Conservation (phyloP, 768 basidiomycete genomes). For the Cubamyces sp. region DNA sequence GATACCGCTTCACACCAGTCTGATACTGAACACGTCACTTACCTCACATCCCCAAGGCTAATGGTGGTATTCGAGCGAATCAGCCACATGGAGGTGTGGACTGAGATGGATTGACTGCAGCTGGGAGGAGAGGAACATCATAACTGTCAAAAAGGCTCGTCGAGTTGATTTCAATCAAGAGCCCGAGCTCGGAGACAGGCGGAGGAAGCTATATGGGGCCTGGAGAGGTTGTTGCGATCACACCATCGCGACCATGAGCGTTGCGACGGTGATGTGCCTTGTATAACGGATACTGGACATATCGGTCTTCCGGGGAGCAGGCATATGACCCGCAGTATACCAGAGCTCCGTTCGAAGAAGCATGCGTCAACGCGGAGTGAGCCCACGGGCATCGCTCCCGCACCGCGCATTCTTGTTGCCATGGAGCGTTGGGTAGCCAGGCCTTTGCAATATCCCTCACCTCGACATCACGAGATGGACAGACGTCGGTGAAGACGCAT, state of each 20-base stretch:
- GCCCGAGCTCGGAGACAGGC: background rate
- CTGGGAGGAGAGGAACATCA: slow-evolving; percentile 12
- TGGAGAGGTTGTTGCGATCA: slow-evolving; percentile 1
- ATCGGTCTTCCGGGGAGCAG: background rate
- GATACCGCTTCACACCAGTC: background rate
- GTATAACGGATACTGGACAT: slow-evolving; percentile 2
- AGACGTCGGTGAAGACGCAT: background rate
- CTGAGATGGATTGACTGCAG: background rate
- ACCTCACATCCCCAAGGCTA: background rate
- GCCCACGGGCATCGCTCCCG: background rate
- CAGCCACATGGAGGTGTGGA: background rate
- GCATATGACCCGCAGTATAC: slow-evolving; percentile 5
- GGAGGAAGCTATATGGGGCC: background rate
- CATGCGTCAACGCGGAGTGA: background rate
- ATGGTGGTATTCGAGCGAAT: too few species aligned
- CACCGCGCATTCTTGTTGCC: slow-evolving; percentile 5
- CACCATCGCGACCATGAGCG: background rate
- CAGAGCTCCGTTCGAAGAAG: slow-evolving; percentile 3
- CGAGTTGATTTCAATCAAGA: slow-evolving; percentile 8
- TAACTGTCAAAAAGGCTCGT: slow-evolving; percentile 7
- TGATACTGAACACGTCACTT: background rate
- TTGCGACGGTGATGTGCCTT: slow-evolving; percentile 5
- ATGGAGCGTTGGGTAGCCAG: background rate
- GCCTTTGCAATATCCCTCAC: background rate
- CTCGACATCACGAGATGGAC: slow-evolving; percentile 10